Base-by-base conservation (phyloP, 257 asterid genomes). In the Petunia secreta region DNA sequence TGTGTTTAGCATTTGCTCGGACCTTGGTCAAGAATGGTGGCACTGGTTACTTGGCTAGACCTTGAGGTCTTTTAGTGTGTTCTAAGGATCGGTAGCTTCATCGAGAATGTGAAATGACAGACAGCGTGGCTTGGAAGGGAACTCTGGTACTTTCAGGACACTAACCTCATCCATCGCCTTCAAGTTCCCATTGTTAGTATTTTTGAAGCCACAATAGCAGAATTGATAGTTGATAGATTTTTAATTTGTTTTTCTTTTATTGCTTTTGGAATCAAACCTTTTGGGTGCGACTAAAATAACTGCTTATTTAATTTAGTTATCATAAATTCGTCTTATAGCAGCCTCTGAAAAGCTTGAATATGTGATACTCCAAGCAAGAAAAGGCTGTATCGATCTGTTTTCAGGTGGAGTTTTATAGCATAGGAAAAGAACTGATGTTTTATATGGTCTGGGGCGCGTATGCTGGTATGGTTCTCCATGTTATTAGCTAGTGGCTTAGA, bases 141-240 rank as follows among this genome's bases (percentile, higher is more conserved):
- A 0, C 58, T 48, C 77, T 71, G 77, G 60, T 50, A 1, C 77
- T 71, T 71, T 36, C 60, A 71, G 77, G 60, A 25, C 77, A 48
- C 0, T 71, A 6, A 71, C 43, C 77, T 71, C 41, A 25, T 11
- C 50, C 44, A 25, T 8, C 43, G 11, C 25, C n/a, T 4, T 68
- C 54, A 48, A 11, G 60, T 9, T 71, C 13, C 41, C 41, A 9
- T 10, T 48, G 43, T 48, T 8, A 2, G 0, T 39, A 25, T 44
- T 60, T 48, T 48, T 71, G 60, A 48, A 71, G 60, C 34, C 41
- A 11, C 11, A 71, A 34, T 48, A 34, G 41, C 60, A 71, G 44
- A 71, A 10, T 71, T 39, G 16, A 10, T 71, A 4, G 43, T 48
- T 44, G 25, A 48, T 71, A 71, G 77, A 43, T 11, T 71, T 71